These are phyloP conservation scores for Ophiostoma australiae DNA, from an alignment of 2,329 filamentous ascomycete species.

Conservation along the genomic window DNA sequence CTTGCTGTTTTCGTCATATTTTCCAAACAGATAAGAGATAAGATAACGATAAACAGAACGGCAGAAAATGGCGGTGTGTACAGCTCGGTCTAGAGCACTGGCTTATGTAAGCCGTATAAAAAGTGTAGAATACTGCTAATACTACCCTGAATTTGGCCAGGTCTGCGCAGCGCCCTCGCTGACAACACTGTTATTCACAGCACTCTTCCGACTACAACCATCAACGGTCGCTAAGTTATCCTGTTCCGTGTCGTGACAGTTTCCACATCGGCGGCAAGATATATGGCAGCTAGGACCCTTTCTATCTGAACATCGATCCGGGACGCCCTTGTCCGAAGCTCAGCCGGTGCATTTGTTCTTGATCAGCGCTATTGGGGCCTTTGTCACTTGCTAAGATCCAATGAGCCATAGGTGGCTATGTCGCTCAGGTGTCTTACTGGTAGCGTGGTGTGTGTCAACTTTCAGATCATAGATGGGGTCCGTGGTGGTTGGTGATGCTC, in stretches of 20 bases:
- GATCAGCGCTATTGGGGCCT: not conserved
- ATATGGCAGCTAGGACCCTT: not conserved
- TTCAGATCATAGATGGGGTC: not conserved
- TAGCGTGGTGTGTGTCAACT: not conserved
- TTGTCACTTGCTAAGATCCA: not conserved
- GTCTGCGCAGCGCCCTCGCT: not conserved
- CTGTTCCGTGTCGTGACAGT: not conserved
- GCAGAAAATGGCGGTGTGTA: slow-evolving; percentile 1
- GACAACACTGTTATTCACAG: not conserved
- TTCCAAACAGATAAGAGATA: slow-evolving; percentile 14
- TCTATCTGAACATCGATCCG: not conserved
- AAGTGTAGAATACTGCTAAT: not conserved
- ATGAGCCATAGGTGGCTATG: not conserved
- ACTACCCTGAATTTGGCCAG: not conserved
- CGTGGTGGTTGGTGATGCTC: not conserved
- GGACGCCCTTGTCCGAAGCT: slow-evolving; percentile 5
- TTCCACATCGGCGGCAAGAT: not conserved
- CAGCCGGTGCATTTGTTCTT: not conserved
- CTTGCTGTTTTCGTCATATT: slow-evolving; percentile 17
- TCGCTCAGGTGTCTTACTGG: not conserved
- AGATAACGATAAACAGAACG: not conserved
- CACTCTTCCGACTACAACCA: not conserved
- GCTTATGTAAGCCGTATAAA: not conserved
- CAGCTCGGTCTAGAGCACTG: not conserved
- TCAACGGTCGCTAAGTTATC: not conserved